Base-by-base conservation (phyloP, 106 monocot species). In the Hemerocallis citrina region DNA sequence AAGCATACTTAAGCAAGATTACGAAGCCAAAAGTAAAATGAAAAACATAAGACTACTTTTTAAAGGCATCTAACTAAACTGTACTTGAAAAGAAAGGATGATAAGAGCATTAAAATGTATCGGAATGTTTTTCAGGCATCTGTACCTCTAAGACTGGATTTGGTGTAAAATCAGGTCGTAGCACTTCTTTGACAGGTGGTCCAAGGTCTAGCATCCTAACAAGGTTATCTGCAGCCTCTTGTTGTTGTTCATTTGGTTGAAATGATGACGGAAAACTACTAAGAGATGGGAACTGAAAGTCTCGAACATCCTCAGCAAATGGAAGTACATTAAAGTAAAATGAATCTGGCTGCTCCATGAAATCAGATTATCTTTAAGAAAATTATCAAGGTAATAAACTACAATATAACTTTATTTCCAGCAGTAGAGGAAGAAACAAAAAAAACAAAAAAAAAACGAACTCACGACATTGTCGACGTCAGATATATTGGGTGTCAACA, bases 261-360 rank as follows among this genome's bases (percentile, higher is more conserved):
- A 68, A 82, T 45, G 82, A 72, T 54, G 77, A 68, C 20, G 87
- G 92, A 6, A 98, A 69, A 34, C 63, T 81, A 62, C 65, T 77
- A 38, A 98, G 80, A 25, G 98, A 98, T 47, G 85, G 88, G 70
- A 98, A 98, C 55, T 92, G 87, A 62, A 88, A 98, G 65, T 98
- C 98, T 28, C 98, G 57, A 40, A 98, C 64, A 70, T 98, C 98
- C 77, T 98, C 98, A 43, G 88, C 92, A 69, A 98, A 98, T 47
- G 98, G 98, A 75, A 98, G 98, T 42, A 82, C 68, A 48, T 98
- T 98, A 50, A 92, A 92, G 73, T 78, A 98, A 71, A 98, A 98
- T 20, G 98, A 98, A 81, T 98, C 98, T 52, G 82, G 67, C 98
- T 98, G 88, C 34, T 52, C 45, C 52, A 70, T 44, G 55, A n/a